A percentile compares a stretch with the other conserved stretches of the same genome.
These are phyloP conservation scores for Physaria fendleri DNA, from an alignment of 345 rosid genomes.

Conservation along the genomic window DNA sequence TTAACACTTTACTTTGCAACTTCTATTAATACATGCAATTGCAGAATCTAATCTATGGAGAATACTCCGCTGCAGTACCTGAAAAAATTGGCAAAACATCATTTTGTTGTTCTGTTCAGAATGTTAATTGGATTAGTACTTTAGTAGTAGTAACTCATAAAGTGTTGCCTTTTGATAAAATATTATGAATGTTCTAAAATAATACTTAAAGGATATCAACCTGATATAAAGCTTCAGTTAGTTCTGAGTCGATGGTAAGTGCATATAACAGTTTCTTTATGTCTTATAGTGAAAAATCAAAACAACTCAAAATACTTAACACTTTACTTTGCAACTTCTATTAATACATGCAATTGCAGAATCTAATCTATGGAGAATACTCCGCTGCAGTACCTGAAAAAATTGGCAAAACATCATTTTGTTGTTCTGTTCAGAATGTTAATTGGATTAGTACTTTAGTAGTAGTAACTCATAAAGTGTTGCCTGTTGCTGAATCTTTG, in stretches of 20 bases:
- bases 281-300: background rate
- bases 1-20: too few relatives aligned
- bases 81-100: background rate
- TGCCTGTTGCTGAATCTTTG: conserved; percentile 95
- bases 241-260: too few relatives aligned
- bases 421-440: background rate
- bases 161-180: too few relatives aligned
- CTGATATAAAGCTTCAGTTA: too few relatives aligned
- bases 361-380: conserved; percentile 28
- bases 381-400: conserved; percentile 30
- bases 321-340: background rate
- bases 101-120: background rate
- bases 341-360: background rate
- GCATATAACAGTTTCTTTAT: too few relatives aligned
- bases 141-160: background rate
- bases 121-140: background rate
- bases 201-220: too few relatives aligned
- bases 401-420: background rate
- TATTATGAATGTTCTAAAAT: too few relatives aligned
- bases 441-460: background rate
- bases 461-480: background rate
- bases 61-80: conserved; percentile 31
- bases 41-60: conserved; percentile 22
- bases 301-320: background rate
- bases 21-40: background rate